A percentile compares a stretch with the other conserved stretches of the same genome.
phyloP scores from a whole-genome alignment of 2,329 filamentous ascomycete genomes.

The Monosporascus sp. region DNA sequence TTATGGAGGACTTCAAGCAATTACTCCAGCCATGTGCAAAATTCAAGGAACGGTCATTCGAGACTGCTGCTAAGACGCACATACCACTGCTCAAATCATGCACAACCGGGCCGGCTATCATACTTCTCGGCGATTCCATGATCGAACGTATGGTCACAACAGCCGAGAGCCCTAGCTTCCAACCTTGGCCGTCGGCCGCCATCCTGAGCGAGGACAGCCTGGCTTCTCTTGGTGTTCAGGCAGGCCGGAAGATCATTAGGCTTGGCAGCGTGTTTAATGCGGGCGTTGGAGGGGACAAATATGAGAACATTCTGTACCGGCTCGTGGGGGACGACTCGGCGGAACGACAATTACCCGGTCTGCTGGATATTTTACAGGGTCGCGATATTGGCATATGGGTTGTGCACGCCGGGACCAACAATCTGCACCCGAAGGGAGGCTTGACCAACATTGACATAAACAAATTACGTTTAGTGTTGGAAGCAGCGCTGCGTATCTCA shows the following conservation, averaged over 20 bases:
- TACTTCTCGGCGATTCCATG: constrained; percentile 19
- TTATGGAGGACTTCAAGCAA: neutral
- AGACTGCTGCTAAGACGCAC: neutral
- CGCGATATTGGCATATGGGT: constrained; percentile 13
- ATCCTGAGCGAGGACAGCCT: neutral
- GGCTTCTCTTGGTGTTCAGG: neutral
- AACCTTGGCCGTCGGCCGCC: constrained; percentile 8
- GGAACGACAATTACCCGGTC: neutral
- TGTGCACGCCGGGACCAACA: constrained; percentile 15
- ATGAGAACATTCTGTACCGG: constrained; percentile 16
- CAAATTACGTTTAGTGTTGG: neutral
- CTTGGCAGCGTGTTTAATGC: constrained; percentile 11
- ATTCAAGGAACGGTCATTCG: constrained; percentile 1
- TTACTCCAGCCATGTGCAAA: neutral
- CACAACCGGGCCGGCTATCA: neutral
- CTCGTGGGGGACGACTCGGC: constrained; percentile 5
- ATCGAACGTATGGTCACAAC: constrained; percentile 18
- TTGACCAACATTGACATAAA: constrained; percentile 3
- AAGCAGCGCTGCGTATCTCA: constrained; percentile 1
- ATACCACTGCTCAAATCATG: neutral
- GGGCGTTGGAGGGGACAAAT: constrained; percentile 20
- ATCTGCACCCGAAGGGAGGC: constrained; percentile 11
- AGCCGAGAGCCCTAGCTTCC: constrained; percentile 6
- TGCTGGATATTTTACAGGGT: neutral
- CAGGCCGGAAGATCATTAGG: neutral